Percentiles rank a stretch among this genome's conserved stretches.
These are phyloP conservation scores for Epichloe elymi DNA, from an alignment of 2,329 filamentous ascomycete species.

Conservation along the genomic window DNA sequence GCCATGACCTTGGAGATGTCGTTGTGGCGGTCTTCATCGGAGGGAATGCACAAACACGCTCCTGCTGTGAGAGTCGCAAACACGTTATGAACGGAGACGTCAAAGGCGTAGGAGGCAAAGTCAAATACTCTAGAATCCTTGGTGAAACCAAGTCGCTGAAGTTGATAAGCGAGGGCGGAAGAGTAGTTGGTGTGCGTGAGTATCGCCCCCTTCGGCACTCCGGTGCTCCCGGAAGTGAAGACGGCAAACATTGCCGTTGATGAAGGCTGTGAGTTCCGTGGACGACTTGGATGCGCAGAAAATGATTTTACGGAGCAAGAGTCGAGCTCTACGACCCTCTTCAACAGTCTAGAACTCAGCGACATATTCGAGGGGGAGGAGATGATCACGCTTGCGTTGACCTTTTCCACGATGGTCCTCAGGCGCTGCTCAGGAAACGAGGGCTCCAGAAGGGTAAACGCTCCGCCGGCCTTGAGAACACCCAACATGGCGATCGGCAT, in stretches of 20 bases:
- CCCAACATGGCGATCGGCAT: constrained; percentile 2
- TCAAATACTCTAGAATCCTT: constrained; percentile 8
- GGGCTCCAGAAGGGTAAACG: neutral
- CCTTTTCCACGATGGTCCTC: no score
- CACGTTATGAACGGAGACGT: constrained; percentile 5
- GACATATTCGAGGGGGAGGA: neutral
- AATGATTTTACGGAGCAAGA: constrained; percentile 8
- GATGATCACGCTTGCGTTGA: no score
- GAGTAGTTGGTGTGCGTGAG: no score
- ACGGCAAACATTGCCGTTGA: no score
- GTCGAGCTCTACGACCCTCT: neutral
- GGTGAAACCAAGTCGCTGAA: no score
- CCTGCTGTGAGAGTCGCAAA: constrained; percentile 4
- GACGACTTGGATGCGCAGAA: no score
- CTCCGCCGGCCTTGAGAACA: constrained; percentile 1
- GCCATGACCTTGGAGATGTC: no score
- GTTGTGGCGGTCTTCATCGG: neutral
- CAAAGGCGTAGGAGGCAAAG: constrained; percentile 10
- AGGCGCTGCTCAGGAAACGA: no score
- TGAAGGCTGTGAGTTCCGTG: no score
- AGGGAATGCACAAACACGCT: constrained; percentile 7
- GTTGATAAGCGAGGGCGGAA: no score
- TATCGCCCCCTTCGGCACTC: no score
- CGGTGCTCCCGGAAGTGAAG: no score
- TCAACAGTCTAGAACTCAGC: constrained; percentile 8